Evolutionary conservation across 495 filamentous ascomycete genomes (phyloP).

Genomic region (Aspergillus asperescens): DNA sequence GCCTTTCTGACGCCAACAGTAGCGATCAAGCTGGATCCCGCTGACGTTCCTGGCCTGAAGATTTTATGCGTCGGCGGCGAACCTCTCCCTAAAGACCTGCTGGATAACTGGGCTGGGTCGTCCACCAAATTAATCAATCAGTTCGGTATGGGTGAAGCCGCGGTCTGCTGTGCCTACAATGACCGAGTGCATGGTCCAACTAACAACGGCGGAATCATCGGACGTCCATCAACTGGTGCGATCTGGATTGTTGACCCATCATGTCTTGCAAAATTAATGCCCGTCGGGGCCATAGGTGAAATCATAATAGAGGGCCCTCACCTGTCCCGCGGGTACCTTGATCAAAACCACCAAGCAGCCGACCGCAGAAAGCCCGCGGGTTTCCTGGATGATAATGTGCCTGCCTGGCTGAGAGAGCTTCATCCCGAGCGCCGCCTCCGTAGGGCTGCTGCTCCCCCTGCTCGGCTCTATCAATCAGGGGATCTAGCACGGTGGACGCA

Average conservation of each 20-base stretch:
- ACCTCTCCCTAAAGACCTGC: slow-evolving; percentile 37
- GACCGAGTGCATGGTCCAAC: slow-evolving; percentile 5
- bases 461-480: slow-evolving; percentile 63
- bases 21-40: slow-evolving; percentile 32
- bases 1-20: slow-evolving; percentile 42
- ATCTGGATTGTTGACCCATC: slow-evolving; percentile 26
- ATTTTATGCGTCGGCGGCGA: slow-evolving; percentile 26
- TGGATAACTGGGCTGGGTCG: slow-evolving; percentile 42
- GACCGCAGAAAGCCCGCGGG: slow-evolving; percentile 10
- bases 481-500: slow-evolving; percentile 70
- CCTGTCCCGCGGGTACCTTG: slow-evolving; percentile 49
- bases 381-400: slow-evolving; percentile 8
- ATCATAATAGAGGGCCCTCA: slow-evolving; percentile 55
- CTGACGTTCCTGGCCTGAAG: slow-evolving; percentile 29
- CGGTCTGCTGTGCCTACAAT: slow-evolving; percentile 23
- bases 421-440: slow-evolving; percentile 9
- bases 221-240: not conserved
- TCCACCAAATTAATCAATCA: slow-evolving; percentile 48
- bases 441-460: not conserved
- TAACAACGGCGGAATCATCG: not conserved
- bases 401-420: slow-evolving; percentile 16
- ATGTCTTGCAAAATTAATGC: slow-evolving; percentile 43
- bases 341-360: too few relatives aligned
- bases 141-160: slow-evolving; percentile 53
- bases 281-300: slow-evolving; percentile 53